phyloP scores from a whole-genome alignment of 2,329 filamentous ascomycete species.

The Colletotrichum chlorophyti region DNA sequence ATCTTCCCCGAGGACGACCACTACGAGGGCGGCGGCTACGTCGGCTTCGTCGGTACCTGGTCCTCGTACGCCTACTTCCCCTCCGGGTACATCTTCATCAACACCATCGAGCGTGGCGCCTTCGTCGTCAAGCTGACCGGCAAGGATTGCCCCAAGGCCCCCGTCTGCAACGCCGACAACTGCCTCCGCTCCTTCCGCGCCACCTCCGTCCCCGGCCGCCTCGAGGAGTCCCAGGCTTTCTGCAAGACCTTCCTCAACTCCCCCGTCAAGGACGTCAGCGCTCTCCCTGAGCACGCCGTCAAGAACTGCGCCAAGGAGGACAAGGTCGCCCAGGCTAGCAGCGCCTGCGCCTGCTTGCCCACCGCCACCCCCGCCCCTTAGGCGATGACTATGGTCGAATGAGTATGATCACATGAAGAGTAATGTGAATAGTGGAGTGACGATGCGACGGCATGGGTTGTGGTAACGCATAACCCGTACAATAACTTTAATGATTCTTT shows the following conservation, averaged over 20 bases:
- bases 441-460: neutral
- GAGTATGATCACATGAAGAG: no score
- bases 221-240: constrained; percentile 40
- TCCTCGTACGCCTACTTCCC: constrained; percentile 56
- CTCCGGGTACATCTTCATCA: constrained; percentile 56
- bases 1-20: constrained; percentile 57
- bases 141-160: constrained; percentile 28
- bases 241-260: constrained; percentile 34
- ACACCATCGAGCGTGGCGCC: constrained; percentile 58
- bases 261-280: constrained; percentile 29
- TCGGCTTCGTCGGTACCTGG: constrained; percentile 54
- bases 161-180: constrained; percentile 42
- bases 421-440: fast-evolving
- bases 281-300: constrained; percentile 31
- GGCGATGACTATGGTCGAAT: neutral
- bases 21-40: constrained; percentile 41
- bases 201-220: constrained; percentile 39
- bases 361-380: constrained; percentile 29
- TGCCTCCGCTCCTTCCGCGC: constrained; percentile 45
- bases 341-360: constrained; percentile 33
- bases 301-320: constrained; percentile 31
- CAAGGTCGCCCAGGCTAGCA: constrained; percentile 31
- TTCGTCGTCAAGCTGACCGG: constrained; percentile 51
- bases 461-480: neutral
- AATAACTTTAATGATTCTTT: neutral